phyloP scores from a whole-genome alignment of 2,329 filamentous ascomycete genomes.

The Trichophyton rubrum region DNA sequence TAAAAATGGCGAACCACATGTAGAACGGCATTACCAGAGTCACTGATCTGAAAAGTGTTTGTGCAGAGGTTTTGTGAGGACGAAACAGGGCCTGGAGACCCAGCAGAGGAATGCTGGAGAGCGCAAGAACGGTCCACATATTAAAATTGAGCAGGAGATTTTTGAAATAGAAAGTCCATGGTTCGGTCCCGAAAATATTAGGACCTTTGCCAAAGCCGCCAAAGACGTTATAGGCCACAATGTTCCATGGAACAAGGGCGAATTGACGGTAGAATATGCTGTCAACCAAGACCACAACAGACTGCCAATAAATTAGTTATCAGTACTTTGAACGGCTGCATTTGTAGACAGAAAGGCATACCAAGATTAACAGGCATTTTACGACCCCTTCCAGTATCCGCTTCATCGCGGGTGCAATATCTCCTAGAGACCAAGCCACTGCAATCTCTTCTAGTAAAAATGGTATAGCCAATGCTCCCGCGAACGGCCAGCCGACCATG shows the following conservation, averaged over 20 bases:
- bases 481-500: constrained; percentile 88
- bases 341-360: constrained; percentile 28
- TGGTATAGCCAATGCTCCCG: constrained; percentile 65
- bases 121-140: constrained; percentile 73
- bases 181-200: constrained; percentile 87
- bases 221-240: constrained; percentile 92
- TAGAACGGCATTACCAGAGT: constrained; percentile 81
- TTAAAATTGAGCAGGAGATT: constrained; percentile 94
- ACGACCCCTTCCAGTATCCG: constrained; percentile 56
- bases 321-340: neutral
- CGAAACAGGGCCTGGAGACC: constrained; percentile 57
- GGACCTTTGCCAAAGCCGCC: constrained; percentile 65
- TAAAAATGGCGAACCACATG: constrained; percentile 87
- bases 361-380: constrained; percentile 55
- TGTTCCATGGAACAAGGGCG: constrained; percentile 74
- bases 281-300: constrained; percentile 58
- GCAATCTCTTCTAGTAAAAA: constrained; percentile 68
- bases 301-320: constrained; percentile 36
- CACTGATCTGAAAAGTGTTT: constrained; percentile 60
- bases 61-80: constrained; percentile 48
- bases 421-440: constrained; percentile 40
- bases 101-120: constrained; percentile 63
- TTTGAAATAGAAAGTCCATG: constrained; percentile 91
- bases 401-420: constrained; percentile 46
- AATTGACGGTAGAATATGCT: constrained; percentile 73